These are phyloP conservation scores for Neospermospora avenae DNA, from an alignment of 2,329 filamentous ascomycete species.

Conservation along the genomic window DNA sequence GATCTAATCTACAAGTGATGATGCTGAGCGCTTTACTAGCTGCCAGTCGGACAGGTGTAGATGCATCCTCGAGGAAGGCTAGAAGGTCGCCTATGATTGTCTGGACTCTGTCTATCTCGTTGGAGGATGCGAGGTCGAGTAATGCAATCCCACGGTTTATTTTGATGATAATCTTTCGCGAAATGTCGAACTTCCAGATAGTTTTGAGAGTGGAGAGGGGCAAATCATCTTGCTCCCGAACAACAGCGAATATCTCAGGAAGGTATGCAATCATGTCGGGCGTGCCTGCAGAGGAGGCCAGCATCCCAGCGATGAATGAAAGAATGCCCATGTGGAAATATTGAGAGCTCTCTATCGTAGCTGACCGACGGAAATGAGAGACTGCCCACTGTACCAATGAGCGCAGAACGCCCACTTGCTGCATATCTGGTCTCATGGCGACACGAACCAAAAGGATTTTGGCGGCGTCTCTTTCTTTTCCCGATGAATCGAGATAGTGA, in stretches of 20 bases:
- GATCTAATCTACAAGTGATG: slow-evolving; percentile 74
- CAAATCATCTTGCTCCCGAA: slow-evolving; percentile 41
- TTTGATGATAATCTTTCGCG: slow-evolving; percentile 80
- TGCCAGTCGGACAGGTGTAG: slow-evolving; percentile 85
- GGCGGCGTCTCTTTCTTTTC: slow-evolving; percentile 89
- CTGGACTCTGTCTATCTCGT: slow-evolving; percentile 59
- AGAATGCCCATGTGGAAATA: slow-evolving; percentile 78
- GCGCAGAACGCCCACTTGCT: slow-evolving; percentile 66
- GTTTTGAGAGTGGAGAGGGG: slow-evolving; percentile 43
- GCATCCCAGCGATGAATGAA: slow-evolving; percentile 73
- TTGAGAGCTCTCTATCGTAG: slow-evolving; percentile 46
- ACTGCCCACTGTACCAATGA: slow-evolving; percentile 70
- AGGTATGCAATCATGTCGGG: slow-evolving; percentile 70
- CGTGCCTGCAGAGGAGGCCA: slow-evolving; percentile 66
- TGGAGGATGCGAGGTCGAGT: slow-evolving; percentile 43
- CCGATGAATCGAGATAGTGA: slow-evolving; percentile 67
- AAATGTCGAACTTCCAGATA: slow-evolving; percentile 71
- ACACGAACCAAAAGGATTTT: slow-evolving; percentile 77
- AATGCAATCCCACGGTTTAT: slow-evolving; percentile 73
- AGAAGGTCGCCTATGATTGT: slow-evolving; percentile 79
- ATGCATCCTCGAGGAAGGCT: slow-evolving; percentile 75
- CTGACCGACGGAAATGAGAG: slow-evolving; percentile 49
- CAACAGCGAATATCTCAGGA: slow-evolving; percentile 60
- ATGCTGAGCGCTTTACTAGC: slow-evolving; percentile 91
- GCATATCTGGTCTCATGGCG: slow-evolving; percentile 85